These are phyloP conservation scores for Babesia bovis DNA, from an alignment of 169 alveolate species.

Conservation along the genomic window DNA sequence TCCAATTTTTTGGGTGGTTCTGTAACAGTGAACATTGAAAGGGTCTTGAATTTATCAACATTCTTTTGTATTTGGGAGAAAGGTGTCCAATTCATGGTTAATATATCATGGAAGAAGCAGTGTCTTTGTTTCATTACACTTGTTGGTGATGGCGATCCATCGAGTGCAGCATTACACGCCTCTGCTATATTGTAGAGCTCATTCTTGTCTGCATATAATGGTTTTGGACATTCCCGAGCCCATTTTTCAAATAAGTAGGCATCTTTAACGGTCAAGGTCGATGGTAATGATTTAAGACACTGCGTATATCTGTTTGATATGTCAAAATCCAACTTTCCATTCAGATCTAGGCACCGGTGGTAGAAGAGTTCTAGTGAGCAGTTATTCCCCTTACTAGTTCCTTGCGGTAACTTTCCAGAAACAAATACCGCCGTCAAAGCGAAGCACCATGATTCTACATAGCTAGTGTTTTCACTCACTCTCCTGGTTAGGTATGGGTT, in stretches of 20 bases:
- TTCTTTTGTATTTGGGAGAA: constrained; percentile 27
- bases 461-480: background rate
- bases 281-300: constrained; percentile 1
- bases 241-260: constrained; percentile 55
- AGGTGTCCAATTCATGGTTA: constrained; percentile 27
- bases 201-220: constrained; percentile 26
- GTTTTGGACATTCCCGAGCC: constrained; percentile 56
- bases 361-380: constrained; percentile 19
- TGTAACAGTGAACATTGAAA: background rate
- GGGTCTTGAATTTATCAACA: background rate
- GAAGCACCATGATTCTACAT: constrained; percentile 23
- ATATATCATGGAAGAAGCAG: constrained; percentile 42
- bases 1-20: background rate
- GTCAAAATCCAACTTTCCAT: background rate
- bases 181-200: background rate
- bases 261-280: constrained; percentile 28
- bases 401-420: background rate
- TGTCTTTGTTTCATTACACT: background rate
- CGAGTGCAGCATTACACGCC: background rate
- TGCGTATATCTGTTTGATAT: background rate
- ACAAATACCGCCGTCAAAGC: constrained; percentile 4
- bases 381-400: background rate
- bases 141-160: background rate
- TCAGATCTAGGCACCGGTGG: constrained; percentile 40
- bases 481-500: background rate